phyloP scores from a whole-genome alignment of 805 yeast species.

The Monosporozyma unispora region DNA sequence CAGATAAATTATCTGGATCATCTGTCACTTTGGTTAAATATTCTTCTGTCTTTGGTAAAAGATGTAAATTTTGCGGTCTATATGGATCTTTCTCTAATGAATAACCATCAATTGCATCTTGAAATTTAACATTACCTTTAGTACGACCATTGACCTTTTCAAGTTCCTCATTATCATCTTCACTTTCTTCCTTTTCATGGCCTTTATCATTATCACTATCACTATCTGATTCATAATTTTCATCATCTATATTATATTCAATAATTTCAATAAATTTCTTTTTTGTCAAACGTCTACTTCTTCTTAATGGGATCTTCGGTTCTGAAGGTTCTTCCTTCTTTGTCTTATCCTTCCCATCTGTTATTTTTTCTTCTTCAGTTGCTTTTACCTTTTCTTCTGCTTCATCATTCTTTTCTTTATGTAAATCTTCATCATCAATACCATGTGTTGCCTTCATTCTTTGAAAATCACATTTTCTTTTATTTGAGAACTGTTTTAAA shows the following conservation, averaged over 20 bases:
- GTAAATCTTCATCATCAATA: conserved; percentile 23
- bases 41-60: conserved; percentile 50
- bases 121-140: conserved; percentile 12
- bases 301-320: not conserved
- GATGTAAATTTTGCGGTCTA: conserved; percentile 46
- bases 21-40: conserved; percentile 46
- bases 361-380: conserved; percentile 7
- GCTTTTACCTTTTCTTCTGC: conserved; percentile 7
- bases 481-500: conserved; percentile 26
- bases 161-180: conserved; percentile 9
- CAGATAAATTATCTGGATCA: conserved; percentile 55
- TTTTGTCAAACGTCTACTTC: conserved; percentile 4
- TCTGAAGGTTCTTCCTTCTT: not conserved
- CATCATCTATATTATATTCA: conserved; percentile 3
- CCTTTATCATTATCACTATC: conserved; percentile 6
- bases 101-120: conserved; percentile 29
- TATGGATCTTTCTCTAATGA: conserved; percentile 35
- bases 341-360: conserved; percentile 1
- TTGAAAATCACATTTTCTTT: conserved; percentile 22
- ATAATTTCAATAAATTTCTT: conserved; percentile 5
- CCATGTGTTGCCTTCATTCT: conserved; percentile 27
- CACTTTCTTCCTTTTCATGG: not conserved
- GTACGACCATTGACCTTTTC: conserved; percentile 6
- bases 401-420: conserved; percentile 15
- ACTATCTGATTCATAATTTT: conserved; percentile 1